Evolutionary conservation across 495 filamentous ascomycete genomes (phyloP).

Genomic region (Podospora pseudocomata): DNA sequence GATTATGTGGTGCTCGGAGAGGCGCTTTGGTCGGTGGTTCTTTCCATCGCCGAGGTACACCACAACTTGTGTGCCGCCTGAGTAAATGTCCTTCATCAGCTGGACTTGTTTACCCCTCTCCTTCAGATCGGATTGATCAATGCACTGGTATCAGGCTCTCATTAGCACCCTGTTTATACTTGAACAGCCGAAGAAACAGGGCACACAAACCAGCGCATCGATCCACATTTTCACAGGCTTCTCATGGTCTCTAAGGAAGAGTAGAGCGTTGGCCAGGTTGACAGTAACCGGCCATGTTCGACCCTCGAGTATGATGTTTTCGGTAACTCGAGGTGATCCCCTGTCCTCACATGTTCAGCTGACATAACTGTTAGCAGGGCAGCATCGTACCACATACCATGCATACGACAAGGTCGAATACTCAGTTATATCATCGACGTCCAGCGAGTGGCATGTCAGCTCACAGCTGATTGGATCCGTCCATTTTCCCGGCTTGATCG

Average conservation of each 20-base stretch:
- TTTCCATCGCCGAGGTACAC: conserved; percentile 13
- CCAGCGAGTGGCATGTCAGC: not conserved
- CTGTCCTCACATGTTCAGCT: not conserved
- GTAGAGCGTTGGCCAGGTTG: conserved; percentile 11
- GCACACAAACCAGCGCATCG: conserved; percentile 10
- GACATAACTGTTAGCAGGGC: not conserved
- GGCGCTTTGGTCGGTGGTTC: conserved; percentile 1
- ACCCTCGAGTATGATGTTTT: conserved; percentile 2
- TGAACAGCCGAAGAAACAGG: not conserved
- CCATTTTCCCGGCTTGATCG: not conserved
- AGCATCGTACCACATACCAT: not conserved
- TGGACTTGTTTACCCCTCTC: conserved; percentile 10
- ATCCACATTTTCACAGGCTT: conserved; percentile 9
- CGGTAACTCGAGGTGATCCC: conserved; percentile 1
- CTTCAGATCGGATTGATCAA: conserved; percentile 9
- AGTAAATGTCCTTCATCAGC: conserved; percentile 5
- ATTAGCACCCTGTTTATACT: not conserved
- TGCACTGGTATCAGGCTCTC: not conserved
- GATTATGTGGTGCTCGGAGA: not conserved
- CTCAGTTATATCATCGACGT: not conserved
- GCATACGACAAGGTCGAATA: conserved; percentile 14
- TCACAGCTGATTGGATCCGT: not conserved
- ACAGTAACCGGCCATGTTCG: conserved; percentile 7
- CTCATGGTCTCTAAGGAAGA: not conserved
- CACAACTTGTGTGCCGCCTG: not conserved